A percentile compares a stretch with the other conserved stretches of the same genome.
Evolutionary conservation across 108 stramenopile genomes (phyloP).

Genomic region (Fistulifera solaris): DNA sequence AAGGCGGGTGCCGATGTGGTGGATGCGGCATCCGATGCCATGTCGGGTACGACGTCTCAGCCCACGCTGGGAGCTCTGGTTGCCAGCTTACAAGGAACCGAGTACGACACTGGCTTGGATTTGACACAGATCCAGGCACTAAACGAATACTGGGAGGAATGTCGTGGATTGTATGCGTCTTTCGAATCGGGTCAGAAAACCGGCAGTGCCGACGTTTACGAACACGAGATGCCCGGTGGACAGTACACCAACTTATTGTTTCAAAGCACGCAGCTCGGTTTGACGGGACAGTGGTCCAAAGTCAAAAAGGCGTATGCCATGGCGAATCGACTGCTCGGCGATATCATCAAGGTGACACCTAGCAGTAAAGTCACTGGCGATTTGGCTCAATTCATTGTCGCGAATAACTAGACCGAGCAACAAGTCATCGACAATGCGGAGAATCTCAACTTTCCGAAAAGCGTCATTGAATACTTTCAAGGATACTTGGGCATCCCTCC

Average conservation of each 20-base stretch:
- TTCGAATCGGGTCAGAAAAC: slow-evolving; percentile 95
- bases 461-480: slow-evolving; percentile 95
- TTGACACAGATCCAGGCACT: slow-evolving; percentile 48
- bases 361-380: slow-evolving; percentile 69
- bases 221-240: slow-evolving; percentile 96
- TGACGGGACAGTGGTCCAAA: slow-evolving; percentile 85
- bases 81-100: slow-evolving; percentile 67
- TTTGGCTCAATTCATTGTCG: slow-evolving; percentile 94
- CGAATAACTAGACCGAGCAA: slow-evolving; percentile 83
- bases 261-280: slow-evolving; percentile 85
- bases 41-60: slow-evolving; percentile 93
- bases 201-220: slow-evolving; percentile 89
- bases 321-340: slow-evolving; percentile 90
- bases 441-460: slow-evolving; percentile 80
- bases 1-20: slow-evolving; percentile 94
- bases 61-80: slow-evolving; percentile 92
- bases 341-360: slow-evolving; percentile 97
- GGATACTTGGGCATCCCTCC: slow-evolving; percentile 86
- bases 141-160: slow-evolving; percentile 93
- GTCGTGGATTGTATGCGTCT: slow-evolving; percentile 87
- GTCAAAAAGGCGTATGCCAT: slow-evolving; percentile 89
- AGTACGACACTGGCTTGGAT: slow-evolving; percentile 84
- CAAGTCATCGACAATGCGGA: slow-evolving; percentile 86
- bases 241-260: slow-evolving; percentile 96
- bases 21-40: slow-evolving; percentile 87